Evolutionary conservation across 257 asterid genomes (phyloP).

Genomic region (Echites panduratus): DNA sequence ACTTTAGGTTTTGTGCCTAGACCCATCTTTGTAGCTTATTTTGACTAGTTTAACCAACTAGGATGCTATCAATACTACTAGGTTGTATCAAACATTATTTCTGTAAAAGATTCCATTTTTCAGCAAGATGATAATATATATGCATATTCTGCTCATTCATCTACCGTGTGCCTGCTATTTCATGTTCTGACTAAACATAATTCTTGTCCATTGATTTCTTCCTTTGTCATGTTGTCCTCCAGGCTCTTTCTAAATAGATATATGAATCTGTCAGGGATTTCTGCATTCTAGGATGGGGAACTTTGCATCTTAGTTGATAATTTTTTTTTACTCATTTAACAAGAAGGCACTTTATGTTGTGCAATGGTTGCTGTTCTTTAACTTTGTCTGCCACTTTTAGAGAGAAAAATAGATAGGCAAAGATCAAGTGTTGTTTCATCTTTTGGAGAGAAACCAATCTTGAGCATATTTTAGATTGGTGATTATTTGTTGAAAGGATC

Average conservation of each 20-base stretch:
- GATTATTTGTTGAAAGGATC: not conserved
- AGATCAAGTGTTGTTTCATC: not conserved
- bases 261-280: not conserved
- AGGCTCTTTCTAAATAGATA: not conserved
- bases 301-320: not conserved
- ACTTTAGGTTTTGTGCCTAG: not conserved
- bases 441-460: not conserved
- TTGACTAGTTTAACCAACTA: not conserved
- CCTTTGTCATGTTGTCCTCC: not conserved
- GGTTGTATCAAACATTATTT: not conserved
- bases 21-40: not conserved
- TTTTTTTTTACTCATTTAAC: not conserved
- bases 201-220: not conserved
- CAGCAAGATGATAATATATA: not conserved
- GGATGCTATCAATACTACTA: not conserved
- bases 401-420: conserved; percentile 2
- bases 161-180: not conserved
- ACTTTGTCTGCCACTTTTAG: no score
- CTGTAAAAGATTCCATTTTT: not conserved
- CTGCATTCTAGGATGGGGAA: not conserved
- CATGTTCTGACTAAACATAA: not conserved
- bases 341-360: not conserved
- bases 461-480: not conserved
- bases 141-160: not conserved
- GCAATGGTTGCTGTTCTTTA: not conserved